phyloP scores from a whole-genome alignment of 257 asterid genomes.

The Fraxinus excelsior region DNA sequence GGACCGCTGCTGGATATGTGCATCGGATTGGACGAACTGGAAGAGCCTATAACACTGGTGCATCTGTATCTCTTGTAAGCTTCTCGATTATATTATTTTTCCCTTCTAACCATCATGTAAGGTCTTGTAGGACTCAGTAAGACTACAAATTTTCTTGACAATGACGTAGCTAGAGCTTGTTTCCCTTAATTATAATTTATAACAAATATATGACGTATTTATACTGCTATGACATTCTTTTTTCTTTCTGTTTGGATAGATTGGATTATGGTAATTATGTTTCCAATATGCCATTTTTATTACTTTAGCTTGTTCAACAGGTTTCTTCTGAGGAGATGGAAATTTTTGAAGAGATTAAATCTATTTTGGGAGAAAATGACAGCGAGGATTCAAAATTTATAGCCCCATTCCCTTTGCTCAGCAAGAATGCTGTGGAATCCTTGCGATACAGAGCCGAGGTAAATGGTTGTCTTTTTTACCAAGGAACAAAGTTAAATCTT shows the following conservation, averaged over 20 bases:
- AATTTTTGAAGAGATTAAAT: conserved; percentile 75
- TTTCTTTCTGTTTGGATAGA: neutral
- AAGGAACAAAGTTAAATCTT: conserved; percentile 7
- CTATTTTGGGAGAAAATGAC: conserved; percentile 71
- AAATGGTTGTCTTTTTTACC: conserved; percentile 12
- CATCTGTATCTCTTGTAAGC: conserved; percentile 91
- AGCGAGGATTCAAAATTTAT: conserved; percentile 62
- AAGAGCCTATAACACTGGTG: conserved; percentile 92
- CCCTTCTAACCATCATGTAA: neutral
- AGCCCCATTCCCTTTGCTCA: conserved; percentile 88
- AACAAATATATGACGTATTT: conserved; percentile 4
- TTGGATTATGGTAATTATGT: neutral
- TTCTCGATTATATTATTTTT: conserved; percentile 19
- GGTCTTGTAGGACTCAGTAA: neutral
- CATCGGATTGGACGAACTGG: conserved; percentile 99
- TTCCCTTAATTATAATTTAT: conserved; percentile 7
- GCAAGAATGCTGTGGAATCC: conserved; percentile 83
- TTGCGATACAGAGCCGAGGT: conserved; percentile 99
- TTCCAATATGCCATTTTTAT: conserved; percentile 15
- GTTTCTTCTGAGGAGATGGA: conserved; percentile 73
- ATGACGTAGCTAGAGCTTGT: neutral
- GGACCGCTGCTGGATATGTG: conserved; percentile 79
- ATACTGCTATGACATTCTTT: conserved; percentile 2
- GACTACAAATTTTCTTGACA: conserved; percentile 5
- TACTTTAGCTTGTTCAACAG: conserved; percentile 40